Percentiles rank a stretch among this genome's conserved stretches.
These are phyloP conservation scores for Alliaria petiolata DNA, from an alignment of 345 rosid genomes.

Conservation along the genomic window DNA sequence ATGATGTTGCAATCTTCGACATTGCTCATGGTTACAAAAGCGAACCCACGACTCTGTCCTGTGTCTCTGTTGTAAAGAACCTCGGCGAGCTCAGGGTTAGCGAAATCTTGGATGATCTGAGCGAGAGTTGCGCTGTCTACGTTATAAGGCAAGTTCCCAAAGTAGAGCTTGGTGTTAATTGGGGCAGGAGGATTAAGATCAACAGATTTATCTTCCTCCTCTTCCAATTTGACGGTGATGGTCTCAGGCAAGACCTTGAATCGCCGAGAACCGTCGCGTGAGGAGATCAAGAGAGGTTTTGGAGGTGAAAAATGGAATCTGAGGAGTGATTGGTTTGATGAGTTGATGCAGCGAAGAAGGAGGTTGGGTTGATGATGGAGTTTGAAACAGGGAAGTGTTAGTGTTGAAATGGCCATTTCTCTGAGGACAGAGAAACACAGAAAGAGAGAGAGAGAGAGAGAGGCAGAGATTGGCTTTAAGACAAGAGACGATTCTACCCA, in stretches of 20 bases:
- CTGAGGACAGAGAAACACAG: conserved; percentile 6
- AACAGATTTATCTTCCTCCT: conserved; percentile 3
- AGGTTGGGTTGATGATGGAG: conserved; percentile 20
- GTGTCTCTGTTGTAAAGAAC: conserved; percentile 80
- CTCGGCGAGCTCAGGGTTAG: conserved; percentile 79
- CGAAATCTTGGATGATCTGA: conserved; percentile 74
- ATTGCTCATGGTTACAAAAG: conserved; percentile 87
- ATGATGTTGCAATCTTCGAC: conserved; percentile 69
- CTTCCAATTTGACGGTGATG: conserved; percentile 29
- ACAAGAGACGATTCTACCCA: conserved; percentile 1
- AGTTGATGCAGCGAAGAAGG: not conserved
- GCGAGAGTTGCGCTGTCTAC: conserved; percentile 95
- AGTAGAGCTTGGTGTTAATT: conserved; percentile 75
- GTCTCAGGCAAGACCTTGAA: conserved; percentile 14
- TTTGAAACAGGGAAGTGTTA: conserved; percentile 16
- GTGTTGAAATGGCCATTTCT: conserved; percentile 26
- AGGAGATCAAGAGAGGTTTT: conserved; percentile 23
- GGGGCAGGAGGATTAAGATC: conserved; percentile 18
- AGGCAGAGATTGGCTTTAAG: conserved; percentile 4
- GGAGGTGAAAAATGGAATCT: not conserved
- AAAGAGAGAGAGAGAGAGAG: not conserved
- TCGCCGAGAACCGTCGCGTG: not conserved
- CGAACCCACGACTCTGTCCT: conserved; percentile 88
- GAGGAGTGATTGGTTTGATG: conserved; percentile 3
- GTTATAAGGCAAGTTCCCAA: conserved; percentile 87